Evolutionary conservation across 2,329 filamentous ascomycete species (phyloP).

Genomic region (Geoglossum cookeanum): DNA sequence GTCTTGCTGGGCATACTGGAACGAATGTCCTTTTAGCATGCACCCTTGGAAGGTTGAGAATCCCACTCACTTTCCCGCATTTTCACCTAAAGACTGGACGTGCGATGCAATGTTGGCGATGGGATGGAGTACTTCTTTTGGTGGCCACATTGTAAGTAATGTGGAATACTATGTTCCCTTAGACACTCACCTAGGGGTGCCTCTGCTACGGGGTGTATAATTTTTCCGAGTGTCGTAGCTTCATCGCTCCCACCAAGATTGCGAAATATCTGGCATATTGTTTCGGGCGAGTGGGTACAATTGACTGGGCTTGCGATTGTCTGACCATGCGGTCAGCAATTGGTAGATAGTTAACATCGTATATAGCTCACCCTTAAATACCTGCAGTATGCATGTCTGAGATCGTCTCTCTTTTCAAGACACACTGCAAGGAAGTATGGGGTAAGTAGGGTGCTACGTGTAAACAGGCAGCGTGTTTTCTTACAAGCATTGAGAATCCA

Average conservation of each 20-base stretch:
- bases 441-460: constrained; percentile 10
- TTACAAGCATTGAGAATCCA: constrained; percentile 41
- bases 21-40: background rate
- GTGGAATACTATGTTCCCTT: background rate
- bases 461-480: constrained; percentile 12
- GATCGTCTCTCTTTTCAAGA: constrained; percentile 32
- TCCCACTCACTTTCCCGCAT: background rate
- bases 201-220: background rate
- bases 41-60: background rate
- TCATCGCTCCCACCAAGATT: constrained; percentile 34
- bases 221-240: constrained; percentile 19
- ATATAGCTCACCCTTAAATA: constrained; percentile 24
- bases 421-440: constrained; percentile 21
- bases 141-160: background rate
- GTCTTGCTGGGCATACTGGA: constrained; percentile 4
- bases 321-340: background rate
- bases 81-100: background rate
- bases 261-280: constrained; percentile 34
- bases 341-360: constrained; percentile 13
- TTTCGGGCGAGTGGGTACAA: constrained; percentile 19
- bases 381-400: constrained; percentile 41
- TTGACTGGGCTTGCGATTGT: constrained; percentile 14
- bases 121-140: background rate
- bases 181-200: background rate
- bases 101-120: background rate